Conservation (phyloP, 495 filamentous ascomycete genomes). For the Trichoderma gamsii region DNA sequence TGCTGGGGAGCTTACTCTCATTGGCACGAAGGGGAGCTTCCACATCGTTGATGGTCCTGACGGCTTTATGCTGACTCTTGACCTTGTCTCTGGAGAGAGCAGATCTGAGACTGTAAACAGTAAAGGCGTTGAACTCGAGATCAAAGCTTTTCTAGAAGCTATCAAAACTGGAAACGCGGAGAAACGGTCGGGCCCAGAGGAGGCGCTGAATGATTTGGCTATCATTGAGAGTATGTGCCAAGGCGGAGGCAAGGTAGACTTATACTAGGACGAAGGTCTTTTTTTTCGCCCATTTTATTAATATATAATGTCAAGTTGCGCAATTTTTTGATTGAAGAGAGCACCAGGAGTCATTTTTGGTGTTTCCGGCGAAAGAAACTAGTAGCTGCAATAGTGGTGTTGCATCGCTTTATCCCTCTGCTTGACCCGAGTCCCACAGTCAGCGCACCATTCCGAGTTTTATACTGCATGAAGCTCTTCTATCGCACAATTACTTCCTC, state of each 20-base stretch:
- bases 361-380: too few relatives aligned
- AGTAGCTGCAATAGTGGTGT: too few relatives aligned
- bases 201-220: background rate
- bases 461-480: too few relatives aligned
- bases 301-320: too few relatives aligned
- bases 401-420: too few relatives aligned
- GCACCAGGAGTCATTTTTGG: too few relatives aligned
- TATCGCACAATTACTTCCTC: too few relatives aligned
- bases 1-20: background rate
- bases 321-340: too few relatives aligned
- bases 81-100: background rate
- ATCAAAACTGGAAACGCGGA: background rate
- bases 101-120: background rate
- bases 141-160: constrained; percentile 1
- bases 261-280: background rate
- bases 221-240: constrained; percentile 2
- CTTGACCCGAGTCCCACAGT: too few relatives aligned
- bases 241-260: background rate
- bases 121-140: background rate
- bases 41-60: background rate
- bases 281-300: background rate
- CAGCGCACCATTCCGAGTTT: too few relatives aligned
- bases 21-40: background rate
- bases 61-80: background rate
- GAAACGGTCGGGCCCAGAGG: background rate